Base-by-base conservation (phyloP, 208 protist species). In the Wallacemonas collosoma region DNA sequence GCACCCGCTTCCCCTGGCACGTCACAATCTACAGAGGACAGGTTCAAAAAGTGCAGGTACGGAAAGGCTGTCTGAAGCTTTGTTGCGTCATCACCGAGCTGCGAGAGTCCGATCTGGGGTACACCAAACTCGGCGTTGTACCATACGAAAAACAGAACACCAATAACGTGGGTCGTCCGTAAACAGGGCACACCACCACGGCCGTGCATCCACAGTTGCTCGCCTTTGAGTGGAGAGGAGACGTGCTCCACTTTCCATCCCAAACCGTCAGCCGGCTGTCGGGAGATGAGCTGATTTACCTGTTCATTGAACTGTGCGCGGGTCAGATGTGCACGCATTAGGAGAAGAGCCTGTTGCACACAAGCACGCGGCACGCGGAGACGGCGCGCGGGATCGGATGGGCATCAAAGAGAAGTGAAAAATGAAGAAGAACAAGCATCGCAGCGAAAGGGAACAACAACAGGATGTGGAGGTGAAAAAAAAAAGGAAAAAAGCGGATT, bases 61-160 rank as follows among this genome's bases (percentile, higher is more conserved):
- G 55, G 55, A 35, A 60, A 60, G 17, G 14, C 8, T 35, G 11
- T 7, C 8, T 11, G 15, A 60, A 60, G 55, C 7, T 35, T 35
- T 36, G 17, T 9, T 9, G 17, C 55, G 55, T 60, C 55, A 35
- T 17, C 55, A 35, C 55, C 35, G 15, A 60, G 55, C 55, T 60
- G 55, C 15, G 55, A 60, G 35, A 60, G 35, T 7, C 55, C 55
- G 11, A 60, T 60, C 17, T 60, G 55, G 15, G 55, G 55, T 1
- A 35, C 17, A 12, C 17, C 7, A 17, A 36, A 60, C 17, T 60
- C 55, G 9, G 17, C 14, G 17, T 35, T 60, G 17, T 36, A 60
- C 55, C 55, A 60, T 35, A 60, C 17, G 17, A 12, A 60, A 35
- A 60, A 60, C 55, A 38, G 55, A 36, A 60, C 55, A 36, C 55